phyloP scores from a whole-genome alignment of 2,329 filamentous ascomycete genomes.

The Clarireedia homoeocarpa region DNA sequence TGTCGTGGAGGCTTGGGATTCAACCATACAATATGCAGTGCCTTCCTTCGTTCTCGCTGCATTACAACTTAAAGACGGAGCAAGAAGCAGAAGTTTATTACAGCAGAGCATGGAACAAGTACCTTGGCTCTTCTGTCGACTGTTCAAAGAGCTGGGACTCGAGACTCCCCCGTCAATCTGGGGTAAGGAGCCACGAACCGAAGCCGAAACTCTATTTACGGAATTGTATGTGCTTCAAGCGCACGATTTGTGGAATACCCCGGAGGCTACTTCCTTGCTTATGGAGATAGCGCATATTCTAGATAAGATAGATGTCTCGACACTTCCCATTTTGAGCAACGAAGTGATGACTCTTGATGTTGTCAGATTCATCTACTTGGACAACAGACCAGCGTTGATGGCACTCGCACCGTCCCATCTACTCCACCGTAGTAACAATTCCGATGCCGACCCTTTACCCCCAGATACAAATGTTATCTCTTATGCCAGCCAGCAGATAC shows the following conservation, averaged over 20 bases:
- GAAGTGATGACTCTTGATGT: conserved; percentile 25
- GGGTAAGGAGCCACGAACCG: conserved; percentile 59
- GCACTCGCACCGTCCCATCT: conserved; percentile 23
- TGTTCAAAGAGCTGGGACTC: conserved; percentile 75
- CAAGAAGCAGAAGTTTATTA: conserved; percentile 58
- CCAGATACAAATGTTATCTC: conserved; percentile 27
- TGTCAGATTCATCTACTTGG: conserved; percentile 28
- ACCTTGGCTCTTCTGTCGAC: conserved; percentile 75
- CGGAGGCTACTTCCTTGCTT: conserved; percentile 54
- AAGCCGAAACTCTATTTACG: conserved; percentile 46
- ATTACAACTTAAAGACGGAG: conserved; percentile 58
- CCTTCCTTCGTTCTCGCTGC: conserved; percentile 73
- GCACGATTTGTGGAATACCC: conserved; percentile 67
- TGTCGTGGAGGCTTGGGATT: conserved; percentile 33
- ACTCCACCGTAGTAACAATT: conserved; percentile 27
- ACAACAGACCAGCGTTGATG: conserved; percentile 28
- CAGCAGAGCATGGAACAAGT: conserved; percentile 60
- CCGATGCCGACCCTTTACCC: conserved; percentile 29
- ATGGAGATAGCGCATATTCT: conserved; percentile 50
- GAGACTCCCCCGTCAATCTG: conserved; percentile 75
- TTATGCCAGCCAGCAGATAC: conserved; percentile 19
- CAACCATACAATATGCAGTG: conserved; percentile 58
- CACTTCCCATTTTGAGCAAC: conserved; percentile 16
- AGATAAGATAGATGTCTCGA: conserved; percentile 16
- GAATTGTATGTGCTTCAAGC: conserved; percentile 59